Percentiles rank a stretch among this genome's conserved stretches.
phyloP scores from a whole-genome alignment of 1,284 basidiomycete species.

The Flammula alnicola region DNA sequence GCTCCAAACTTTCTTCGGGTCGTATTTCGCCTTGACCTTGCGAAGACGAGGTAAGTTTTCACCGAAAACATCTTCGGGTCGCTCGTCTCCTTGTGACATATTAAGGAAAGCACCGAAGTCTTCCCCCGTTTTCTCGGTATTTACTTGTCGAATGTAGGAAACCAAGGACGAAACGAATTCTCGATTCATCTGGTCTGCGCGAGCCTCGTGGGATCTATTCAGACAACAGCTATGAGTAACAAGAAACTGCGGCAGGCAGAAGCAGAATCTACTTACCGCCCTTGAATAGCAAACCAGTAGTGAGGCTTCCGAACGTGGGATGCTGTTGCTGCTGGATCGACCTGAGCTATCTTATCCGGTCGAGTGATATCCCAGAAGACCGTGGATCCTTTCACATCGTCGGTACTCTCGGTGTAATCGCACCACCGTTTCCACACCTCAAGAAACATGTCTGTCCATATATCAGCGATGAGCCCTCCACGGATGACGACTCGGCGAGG shows the following conservation, averaged over 20 bases:
- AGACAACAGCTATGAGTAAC: not conserved
- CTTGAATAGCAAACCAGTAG: constrained; percentile 17
- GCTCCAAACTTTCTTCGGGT: constrained; percentile 37
- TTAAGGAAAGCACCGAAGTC: constrained; percentile 13
- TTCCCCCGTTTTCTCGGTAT: constrained; percentile 8
- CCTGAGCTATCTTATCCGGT: constrained; percentile 12
- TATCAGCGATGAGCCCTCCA: constrained; percentile 20
- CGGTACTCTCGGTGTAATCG: constrained; percentile 11
- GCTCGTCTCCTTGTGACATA: constrained; percentile 14
- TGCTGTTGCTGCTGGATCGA: constrained; percentile 6
- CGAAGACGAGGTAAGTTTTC: constrained; percentile 33
- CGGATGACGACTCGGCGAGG: constrained; percentile 20
- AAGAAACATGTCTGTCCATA: constrained; percentile 19
- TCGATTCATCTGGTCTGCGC: constrained; percentile 1
- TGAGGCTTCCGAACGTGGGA: constrained; percentile 16
- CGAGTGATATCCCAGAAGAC: constrained; percentile 17
- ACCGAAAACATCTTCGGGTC: constrained; percentile 34
- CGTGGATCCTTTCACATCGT: constrained; percentile 5
- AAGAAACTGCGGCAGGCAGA: not conserved
- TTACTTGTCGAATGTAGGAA: constrained; percentile 9
- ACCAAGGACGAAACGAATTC: constrained; percentile 7
- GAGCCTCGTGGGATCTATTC: constrained; percentile 2
- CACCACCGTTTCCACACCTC: constrained; percentile 11
- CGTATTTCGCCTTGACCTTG: constrained; percentile 38
- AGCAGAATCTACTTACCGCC: constrained; percentile 4